A percentile compares a stretch with the other conserved stretches of the same genome.
Conservation (phyloP, 768 basidiomycete species). For the Brasilioporus rufonigricans region DNA sequence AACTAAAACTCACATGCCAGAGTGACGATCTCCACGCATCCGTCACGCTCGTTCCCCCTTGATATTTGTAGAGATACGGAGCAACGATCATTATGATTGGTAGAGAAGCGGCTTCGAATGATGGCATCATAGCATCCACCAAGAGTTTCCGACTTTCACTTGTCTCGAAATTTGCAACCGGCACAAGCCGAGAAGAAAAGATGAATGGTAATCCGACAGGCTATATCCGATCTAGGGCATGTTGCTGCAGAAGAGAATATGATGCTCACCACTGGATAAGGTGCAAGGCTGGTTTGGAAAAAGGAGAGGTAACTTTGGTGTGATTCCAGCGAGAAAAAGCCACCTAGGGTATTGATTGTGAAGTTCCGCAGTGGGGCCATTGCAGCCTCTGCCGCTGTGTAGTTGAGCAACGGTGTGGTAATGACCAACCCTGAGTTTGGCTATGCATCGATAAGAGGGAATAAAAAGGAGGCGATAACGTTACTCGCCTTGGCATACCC, state of each 20-base stretch:
- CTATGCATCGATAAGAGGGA: background rate
- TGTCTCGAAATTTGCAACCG: background rate
- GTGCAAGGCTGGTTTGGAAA: background rate
- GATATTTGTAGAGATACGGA: background rate
- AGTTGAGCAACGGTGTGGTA: background rate
- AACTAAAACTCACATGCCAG: background rate
- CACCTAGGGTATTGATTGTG: background rate
- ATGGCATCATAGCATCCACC: background rate
- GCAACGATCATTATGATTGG: background rate
- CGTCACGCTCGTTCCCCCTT: background rate
- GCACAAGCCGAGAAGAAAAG: background rate
- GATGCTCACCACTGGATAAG: background rate
- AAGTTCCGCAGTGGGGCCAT: background rate
- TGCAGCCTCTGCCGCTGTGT: background rate
- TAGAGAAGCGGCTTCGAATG: background rate
- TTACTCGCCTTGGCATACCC: background rate
- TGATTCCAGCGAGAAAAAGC: background rate
- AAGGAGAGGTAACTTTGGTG: background rate
- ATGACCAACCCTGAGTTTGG: background rate
- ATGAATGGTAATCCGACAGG: background rate
- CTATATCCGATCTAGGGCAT: background rate
- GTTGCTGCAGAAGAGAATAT: too few species aligned
- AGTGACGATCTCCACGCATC: background rate
- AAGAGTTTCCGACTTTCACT: background rate
- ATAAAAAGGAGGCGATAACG: background rate